Conservation (phyloP, 169 alveolate genomes). For the Perkinsus olseni region DNA sequence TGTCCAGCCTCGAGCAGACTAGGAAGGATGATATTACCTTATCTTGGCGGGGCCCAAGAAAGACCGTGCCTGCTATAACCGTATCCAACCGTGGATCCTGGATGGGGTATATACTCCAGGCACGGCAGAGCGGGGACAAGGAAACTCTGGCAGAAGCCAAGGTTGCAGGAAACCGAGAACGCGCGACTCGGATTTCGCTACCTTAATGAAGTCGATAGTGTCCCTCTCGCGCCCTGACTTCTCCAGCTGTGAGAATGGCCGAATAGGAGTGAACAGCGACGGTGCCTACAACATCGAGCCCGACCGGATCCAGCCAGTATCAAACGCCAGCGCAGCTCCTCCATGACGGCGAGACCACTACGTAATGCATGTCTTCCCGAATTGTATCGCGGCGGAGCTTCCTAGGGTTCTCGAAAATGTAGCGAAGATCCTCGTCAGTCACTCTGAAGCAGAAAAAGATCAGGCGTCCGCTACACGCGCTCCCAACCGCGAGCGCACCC, state of each 20-base stretch:
- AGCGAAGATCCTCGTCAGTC: neutral
- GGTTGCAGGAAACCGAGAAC: neutral
- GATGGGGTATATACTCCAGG: neutral
- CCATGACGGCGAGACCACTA: neutral
- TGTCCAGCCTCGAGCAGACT: no score
- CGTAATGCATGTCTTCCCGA: neutral
- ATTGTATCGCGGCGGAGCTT: neutral
- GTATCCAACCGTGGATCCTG: neutral
- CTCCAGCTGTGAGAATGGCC: neutral
- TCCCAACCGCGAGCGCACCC: no score
- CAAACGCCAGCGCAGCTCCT: no score
- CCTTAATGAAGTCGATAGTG: neutral
- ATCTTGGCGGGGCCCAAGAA: neutral
- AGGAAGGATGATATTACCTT: neutral
- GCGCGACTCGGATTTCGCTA: neutral
- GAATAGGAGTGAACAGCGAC: neutral
- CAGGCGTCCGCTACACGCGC: neutral
- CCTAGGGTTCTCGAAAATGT: neutral
- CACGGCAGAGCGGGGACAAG: neutral
- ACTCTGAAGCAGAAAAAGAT: neutral
- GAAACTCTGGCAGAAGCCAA: neutral
- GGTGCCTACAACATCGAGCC: neutral
- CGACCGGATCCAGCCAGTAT: neutral
- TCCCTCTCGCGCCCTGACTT: neutral
- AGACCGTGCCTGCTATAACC: neutral